Evolutionary conservation across 73 alveolate species (phyloP), one percentile per base, ranked within the genome.

Genomic region (Paramecium sonneborni): DNA sequence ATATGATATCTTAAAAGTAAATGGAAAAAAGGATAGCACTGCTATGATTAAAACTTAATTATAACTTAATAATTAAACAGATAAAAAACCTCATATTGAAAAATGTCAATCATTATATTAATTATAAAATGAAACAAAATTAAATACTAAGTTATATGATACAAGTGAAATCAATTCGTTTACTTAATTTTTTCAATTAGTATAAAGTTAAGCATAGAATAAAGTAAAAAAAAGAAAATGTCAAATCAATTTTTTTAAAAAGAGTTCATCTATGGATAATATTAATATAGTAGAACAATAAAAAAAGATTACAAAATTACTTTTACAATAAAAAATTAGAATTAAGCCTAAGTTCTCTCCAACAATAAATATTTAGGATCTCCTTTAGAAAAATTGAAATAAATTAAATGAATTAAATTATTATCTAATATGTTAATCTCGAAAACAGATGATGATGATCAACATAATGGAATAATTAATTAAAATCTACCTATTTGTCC

Each of bases 331-430:
- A 0, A 62, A 26, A 62, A 26, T 62, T 26, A 26, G 84, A 62
- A 62, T 62, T 12, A 62, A 32, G 84, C 84, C 84, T 24, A 62
- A 62, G 18, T 62, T 62, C 46, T 62, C 84, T 11, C 26, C 84
- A 62, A 62, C 84, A 1, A 62, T 62, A 23, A 62, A 62, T 24
- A 62, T 62, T 62, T 62, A 62, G 39, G 84, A 62, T 62, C 44
- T 62, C 39, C 84, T 62, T 62, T 62, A 62, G 84, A 3, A 62
- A 62, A 62, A 62, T 62, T 62, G 84, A 62, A 52, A 52, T 52
- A 52, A 52, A 52, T 52, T 18, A 52, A 52, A 52, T 52, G 32
- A 52, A 52, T 18, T 34, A 72, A 72, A 28, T 72, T 20, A 72
- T 21, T 43, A 52, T 52, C 68, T 52, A 52, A 52, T 3, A 79